Evolutionary conservation across 2,329 filamentous ascomycete species (phyloP).

Genomic region (Trichocomaceae sp.): DNA sequence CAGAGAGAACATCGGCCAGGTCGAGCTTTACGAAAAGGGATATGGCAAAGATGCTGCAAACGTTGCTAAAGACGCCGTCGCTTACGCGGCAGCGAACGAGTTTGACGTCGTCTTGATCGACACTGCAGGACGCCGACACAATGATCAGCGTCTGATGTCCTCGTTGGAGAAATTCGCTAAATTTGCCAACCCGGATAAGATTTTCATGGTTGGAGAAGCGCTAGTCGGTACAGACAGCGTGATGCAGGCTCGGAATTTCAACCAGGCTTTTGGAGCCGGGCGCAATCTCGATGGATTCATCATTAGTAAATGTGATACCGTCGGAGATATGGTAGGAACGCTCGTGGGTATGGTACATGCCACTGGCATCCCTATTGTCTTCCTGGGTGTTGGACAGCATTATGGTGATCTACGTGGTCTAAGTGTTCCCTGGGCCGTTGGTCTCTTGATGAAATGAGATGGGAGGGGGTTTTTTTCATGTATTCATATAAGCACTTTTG

Average conservation of each 20-base stretch:
- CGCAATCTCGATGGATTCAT: slow-evolving; percentile 90
- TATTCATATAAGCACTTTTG: not conserved
- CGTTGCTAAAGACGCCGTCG: slow-evolving; percentile 90
- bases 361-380: slow-evolving; percentile 91
- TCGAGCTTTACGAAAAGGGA: slow-evolving; percentile 92
- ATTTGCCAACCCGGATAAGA: slow-evolving; percentile 93
- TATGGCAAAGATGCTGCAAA: slow-evolving; percentile 97
- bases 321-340: slow-evolving; percentile 97
- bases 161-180: slow-evolving; percentile 96
- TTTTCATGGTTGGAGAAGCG: slow-evolving; percentile 92
- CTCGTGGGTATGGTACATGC: slow-evolving; percentile 96
- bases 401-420: slow-evolving; percentile 59
- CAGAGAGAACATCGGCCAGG: slow-evolving; percentile 69
- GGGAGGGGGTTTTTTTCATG: not conserved
- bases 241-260: slow-evolving; percentile 93
- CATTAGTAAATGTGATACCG: slow-evolving; percentile 96
- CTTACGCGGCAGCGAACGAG: slow-evolving; percentile 63
- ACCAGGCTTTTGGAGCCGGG: slow-evolving; percentile 76
- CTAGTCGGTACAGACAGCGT: slow-evolving; percentile 94
- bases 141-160: slow-evolving; percentile 93
- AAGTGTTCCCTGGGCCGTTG: slow-evolving; percentile 59
- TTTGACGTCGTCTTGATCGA: slow-evolving; percentile 97
- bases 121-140: slow-evolving; percentile 89
- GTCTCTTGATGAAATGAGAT: slow-evolving; percentile 50
- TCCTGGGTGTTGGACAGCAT: slow-evolving; percentile 69